Evolutionary conservation across 176 grass and related monocot genomes (phyloP).

Genomic region (Bonia amplexicaulis): DNA sequence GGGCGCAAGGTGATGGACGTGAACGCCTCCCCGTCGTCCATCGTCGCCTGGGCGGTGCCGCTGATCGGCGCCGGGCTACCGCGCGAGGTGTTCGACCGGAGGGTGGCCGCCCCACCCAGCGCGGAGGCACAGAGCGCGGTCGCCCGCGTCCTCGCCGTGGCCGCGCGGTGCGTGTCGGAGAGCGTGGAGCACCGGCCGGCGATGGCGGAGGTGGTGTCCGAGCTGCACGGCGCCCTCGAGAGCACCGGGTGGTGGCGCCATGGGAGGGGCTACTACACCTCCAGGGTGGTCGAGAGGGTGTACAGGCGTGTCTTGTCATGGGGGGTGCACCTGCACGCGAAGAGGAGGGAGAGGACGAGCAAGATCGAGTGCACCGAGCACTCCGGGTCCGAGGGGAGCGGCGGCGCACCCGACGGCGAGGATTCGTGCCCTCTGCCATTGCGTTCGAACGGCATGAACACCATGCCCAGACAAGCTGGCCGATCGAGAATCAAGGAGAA

Average conservation of each 20-base stretch:
- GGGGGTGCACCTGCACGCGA: conserved; percentile 31
- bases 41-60: conserved; percentile 69
- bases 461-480: not conserved
- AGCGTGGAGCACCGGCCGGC: conserved; percentile 37
- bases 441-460: not conserved
- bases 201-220: conserved; percentile 69
- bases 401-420: not conserved
- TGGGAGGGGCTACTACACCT: not conserved
- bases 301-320: conserved; percentile 49
- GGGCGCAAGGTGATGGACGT: conserved; percentile 88
- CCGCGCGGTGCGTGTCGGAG: conserved; percentile 66
- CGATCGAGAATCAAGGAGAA: not conserved
- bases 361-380: conserved; percentile 82
- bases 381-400: conserved; percentile 26
- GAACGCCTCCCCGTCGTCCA: conserved; percentile 50
- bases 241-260: conserved; percentile 24
- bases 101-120: conserved; percentile 28
- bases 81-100: conserved; percentile 46
- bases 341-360: conserved; percentile 47
- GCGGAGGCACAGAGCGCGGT: conserved; percentile 10
- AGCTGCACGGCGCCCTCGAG: conserved; percentile 55
- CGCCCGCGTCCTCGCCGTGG: conserved; percentile 40
- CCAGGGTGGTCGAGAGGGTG: conserved; percentile 5
- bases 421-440: not conserved
- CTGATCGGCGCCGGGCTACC: conserved; percentile 23